Evolutionary conservation across 1,139 yeast species (phyloP), one percentile per base, ranked within the genome.

Genomic region (Schwanniomyces etchellsii): DNA sequence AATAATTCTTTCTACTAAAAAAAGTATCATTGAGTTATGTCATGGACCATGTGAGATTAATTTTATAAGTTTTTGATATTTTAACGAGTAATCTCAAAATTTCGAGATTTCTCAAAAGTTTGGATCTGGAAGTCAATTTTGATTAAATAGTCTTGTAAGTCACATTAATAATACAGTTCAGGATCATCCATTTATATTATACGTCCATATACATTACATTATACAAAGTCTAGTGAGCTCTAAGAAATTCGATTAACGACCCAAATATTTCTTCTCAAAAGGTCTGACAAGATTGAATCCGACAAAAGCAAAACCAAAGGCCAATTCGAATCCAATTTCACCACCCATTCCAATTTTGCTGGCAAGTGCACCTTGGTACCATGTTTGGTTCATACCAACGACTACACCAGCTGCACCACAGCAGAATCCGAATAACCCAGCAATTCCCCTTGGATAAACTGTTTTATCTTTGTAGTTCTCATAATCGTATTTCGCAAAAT

Each of bases 401-500:
- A 77, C 94, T 27, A 80, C 85, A 52, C 96, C 96, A 27, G 81
- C 88, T 30, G 74, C 81, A 55, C 96, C 96, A 47, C 80, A 77
- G 55, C 81, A 70, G 67, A 86, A 80, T 5, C 84, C 95, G 48
- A 80, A 60, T 14, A 74, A 54, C 37, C 94, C 95, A 3, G 96
- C 91, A 36, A 60, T 43, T 29, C 96, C 96, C 22, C 80, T 54
- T 20, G 95, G 95, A 40, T 81, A 68, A 31, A 66, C 60, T 22
- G 60, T 48, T 42, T 65, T 64, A 46, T 80, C 74, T 39, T 72
- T 58, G 68, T 77, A 81, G 43, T 70, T 74, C 28, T 64, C 71
- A 43, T 79, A 70, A 52, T 81, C 74, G 60, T 86, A 86, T 36
- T 71, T 74, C 27, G 58, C 44, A 35, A 62, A 64, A 46, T 74